Conservation (phyloP, 257 asterid species). For the Ligustrum vulgare region DNA sequence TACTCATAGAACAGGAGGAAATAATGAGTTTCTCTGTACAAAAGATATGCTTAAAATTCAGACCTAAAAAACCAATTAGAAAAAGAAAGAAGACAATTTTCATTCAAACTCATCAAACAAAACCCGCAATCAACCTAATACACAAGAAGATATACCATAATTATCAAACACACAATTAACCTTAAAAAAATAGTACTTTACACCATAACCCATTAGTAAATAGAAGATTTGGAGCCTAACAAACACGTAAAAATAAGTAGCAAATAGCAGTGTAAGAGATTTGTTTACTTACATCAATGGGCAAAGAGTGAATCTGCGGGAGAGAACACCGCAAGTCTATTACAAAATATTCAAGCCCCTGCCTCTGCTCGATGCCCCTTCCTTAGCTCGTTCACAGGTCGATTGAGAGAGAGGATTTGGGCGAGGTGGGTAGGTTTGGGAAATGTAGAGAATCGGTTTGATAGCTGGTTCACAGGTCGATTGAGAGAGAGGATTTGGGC, state of each 20-base stretch:
- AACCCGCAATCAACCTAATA: background rate
- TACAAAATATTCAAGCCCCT: no score
- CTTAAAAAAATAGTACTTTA: background rate
- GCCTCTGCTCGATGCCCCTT: no score
- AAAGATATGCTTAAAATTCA: background rate
- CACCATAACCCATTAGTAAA: background rate
- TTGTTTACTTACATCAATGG: constrained; percentile 8
- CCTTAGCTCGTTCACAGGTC: no score
- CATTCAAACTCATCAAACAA: background rate
- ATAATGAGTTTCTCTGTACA: background rate
- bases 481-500: no score
- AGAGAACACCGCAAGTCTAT: background rate
- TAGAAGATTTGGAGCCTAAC: background rate
- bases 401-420: no score
- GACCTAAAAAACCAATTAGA: background rate
- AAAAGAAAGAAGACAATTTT: background rate
- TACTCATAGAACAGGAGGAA: background rate
- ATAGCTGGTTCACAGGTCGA: no score
- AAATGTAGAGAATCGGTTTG: no score
- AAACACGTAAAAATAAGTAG: background rate
- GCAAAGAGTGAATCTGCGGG: constrained; percentile 1
- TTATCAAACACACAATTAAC: background rate
- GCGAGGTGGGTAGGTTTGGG: no score
- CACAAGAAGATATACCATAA: background rate
- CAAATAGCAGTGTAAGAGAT: background rate